Evolutionary conservation across 2,329 filamentous ascomycete species (phyloP).

Genomic region (Monosporascus sp.): DNA sequence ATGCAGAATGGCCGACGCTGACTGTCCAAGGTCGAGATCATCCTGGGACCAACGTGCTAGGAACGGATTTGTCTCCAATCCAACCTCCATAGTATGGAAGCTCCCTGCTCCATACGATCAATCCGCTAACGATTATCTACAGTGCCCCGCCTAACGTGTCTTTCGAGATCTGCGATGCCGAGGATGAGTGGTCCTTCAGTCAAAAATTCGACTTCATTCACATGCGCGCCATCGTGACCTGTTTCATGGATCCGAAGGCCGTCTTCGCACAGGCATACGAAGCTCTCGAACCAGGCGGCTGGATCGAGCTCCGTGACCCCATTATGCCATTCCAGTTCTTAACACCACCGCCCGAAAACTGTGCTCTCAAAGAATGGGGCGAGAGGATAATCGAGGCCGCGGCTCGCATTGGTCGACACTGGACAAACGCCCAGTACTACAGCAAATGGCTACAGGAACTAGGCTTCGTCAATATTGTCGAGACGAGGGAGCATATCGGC

Average conservation of each 20-base stretch:
- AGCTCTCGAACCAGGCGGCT: slow-evolving; percentile 17
- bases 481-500: slow-evolving; percentile 13
- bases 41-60: slow-evolving; percentile 12
- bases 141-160: slow-evolving; percentile 18
- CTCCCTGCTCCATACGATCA: neutral
- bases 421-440: slow-evolving; percentile 16
- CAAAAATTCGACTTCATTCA: slow-evolving; percentile 19
- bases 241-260: slow-evolving; percentile 15
- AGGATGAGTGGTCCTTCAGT: slow-evolving; percentile 20
- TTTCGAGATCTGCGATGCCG: slow-evolving; percentile 23
- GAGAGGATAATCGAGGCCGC: slow-evolving; percentile 15
- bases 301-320: slow-evolving; percentile 21
- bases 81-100: slow-evolving; percentile 16
- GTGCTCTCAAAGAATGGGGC: slow-evolving; percentile 18
- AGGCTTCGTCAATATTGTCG: slow-evolving; percentile 15
- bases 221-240: slow-evolving; percentile 19
- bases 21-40: slow-evolving; percentile 12
- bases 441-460: slow-evolving; percentile 13
- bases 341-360: slow-evolving; percentile 14
- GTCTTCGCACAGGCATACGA: slow-evolving; percentile 14
- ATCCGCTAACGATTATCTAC: neutral
- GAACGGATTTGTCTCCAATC: slow-evolving; percentile 18
- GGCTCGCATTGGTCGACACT: slow-evolving; percentile 14
- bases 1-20: neutral
- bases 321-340: slow-evolving; percentile 20